These are phyloP conservation scores for Gymnopilus dilepis DNA, from an alignment of 768 basidiomycete species.

Conservation along the genomic window DNA sequence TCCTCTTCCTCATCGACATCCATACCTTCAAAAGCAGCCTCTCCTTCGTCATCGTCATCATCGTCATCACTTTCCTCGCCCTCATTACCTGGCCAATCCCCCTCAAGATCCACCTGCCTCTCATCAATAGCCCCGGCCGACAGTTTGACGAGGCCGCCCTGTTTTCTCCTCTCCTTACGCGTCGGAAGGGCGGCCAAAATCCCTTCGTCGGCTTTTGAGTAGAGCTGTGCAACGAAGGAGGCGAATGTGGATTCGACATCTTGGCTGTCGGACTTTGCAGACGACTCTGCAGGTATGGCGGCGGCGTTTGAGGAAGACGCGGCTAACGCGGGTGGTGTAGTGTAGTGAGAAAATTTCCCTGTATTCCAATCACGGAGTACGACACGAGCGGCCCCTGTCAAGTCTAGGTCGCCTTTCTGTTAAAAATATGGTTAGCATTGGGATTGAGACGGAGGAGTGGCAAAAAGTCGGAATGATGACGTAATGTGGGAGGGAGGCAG, in stretches of 20 bases:
- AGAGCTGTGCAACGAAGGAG: constrained; percentile 34
- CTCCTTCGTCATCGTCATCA: constrained; percentile 36
- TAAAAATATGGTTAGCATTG: constrained; percentile 9
- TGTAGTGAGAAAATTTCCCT: constrained; percentile 76
- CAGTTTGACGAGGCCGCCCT: constrained; percentile 63
- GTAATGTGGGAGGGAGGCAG: constrained; percentile 6
- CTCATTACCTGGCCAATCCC: constrained; percentile 48
- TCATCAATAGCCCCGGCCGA: constrained; percentile 38
- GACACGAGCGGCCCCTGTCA: constrained; percentile 75
- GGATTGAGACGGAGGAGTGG: background rate
- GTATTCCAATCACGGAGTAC: constrained; percentile 86
- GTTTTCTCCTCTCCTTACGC: constrained; percentile 72
- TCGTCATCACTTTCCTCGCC: constrained; percentile 37
- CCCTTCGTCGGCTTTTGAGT: constrained; percentile 48
- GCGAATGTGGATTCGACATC: constrained; percentile 17
- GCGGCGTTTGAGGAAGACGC: constrained; percentile 14
- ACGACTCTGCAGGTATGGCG: constrained; percentile 9
- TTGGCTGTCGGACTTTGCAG: constrained; percentile 2
- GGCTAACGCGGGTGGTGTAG: constrained; percentile 49
- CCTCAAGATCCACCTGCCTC: constrained; percentile 44
- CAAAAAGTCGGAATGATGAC: constrained; percentile 17
- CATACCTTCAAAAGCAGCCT: constrained; percentile 31
- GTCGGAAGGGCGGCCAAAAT: constrained; percentile 54
- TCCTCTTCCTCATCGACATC: constrained; percentile 37
- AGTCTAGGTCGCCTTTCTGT: constrained; percentile 75